phyloP scores from a whole-genome alignment of 331 rosid genomes.

The Malus hybrid region DNA sequence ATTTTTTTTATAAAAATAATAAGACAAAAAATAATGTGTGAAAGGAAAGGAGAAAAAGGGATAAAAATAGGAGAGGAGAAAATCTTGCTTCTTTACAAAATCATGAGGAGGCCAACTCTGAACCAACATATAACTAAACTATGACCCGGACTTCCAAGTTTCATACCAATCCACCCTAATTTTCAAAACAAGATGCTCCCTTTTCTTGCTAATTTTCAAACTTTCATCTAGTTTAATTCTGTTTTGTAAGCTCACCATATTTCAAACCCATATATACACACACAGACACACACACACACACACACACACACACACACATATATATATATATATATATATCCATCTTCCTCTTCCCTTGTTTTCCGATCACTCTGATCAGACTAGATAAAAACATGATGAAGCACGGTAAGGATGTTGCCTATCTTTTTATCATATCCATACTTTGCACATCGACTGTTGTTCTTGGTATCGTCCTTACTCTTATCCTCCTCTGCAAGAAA shows the following conservation, averaged over 20 bases:
- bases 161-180: slow-evolving; percentile 36
- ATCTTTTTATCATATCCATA: slow-evolving; percentile 31
- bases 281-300: not conserved
- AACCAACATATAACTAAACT: slow-evolving; percentile 36
- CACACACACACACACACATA: no score
- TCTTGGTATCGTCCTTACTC: slow-evolving; percentile 29
- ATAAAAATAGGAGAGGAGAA: no score
- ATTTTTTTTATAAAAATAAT: no score
- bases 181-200: slow-evolving; percentile 10
- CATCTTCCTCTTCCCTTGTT: slow-evolving; percentile 16
- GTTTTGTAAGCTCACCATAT: not conserved
- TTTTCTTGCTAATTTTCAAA: not conserved
- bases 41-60: no score
- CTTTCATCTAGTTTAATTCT: not conserved
- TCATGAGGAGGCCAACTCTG: slow-evolving; percentile 38
- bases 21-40: no score
- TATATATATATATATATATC: not conserved
- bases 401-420: slow-evolving; percentile 30
- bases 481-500: slow-evolving; percentile 42
- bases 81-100: not conserved
- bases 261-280: not conserved
- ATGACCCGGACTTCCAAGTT: slow-evolving; percentile 17
- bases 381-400: slow-evolving; percentile 43
- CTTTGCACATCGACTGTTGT: slow-evolving; percentile 40
- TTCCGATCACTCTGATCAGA: not conserved